Evolutionary conservation across 352 stramenopile species (phyloP), one percentile per base, ranked within the genome.

Genomic region (Phytophthora sp.): DNA sequence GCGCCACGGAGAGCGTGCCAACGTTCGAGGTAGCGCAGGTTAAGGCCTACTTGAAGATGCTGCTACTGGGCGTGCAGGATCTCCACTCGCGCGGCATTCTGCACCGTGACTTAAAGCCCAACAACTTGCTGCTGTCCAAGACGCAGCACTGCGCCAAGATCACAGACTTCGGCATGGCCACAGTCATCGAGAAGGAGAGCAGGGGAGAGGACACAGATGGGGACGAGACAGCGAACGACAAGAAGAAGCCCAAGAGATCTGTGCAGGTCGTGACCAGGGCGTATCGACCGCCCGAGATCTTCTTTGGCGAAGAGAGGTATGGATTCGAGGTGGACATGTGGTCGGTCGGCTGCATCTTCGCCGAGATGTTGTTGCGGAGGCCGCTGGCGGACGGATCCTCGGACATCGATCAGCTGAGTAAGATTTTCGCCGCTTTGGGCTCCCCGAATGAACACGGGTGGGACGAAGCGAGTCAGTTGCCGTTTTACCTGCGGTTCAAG

Each of bases 81-180:
- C 76, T 92, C 16, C 83, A 93, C 41, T 30, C 50, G 7, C 70
- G 76, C 3, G 57, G 76, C 13, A 85, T 95, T 41, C 39, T 95
- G 16, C 86, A 95, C 50, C 84, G 86, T 21, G 86, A 95, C 44
- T 58, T 95, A 26, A 95, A 95, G 62, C 87, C 87, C 35, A 93
- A 93, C 74, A 93, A 95, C 41, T 51, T 93, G 30, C 63, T 95
- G 52, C 64, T 94, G 38, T 82, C 73, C 11, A 69, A 72, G 36
- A 56, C 68, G 35, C 71, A 76, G 27, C 50, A 67, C 12, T 62
- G 73, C 11, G 81, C 78, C 44, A 95, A 92, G 73, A 84, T 94
- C 60, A 82, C 81, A n/a, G 86, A 94, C 62, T 92, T 94, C 66
- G 86, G 86, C 31, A 91, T 94, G 84, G 86, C 86, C 0, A 86